These are phyloP conservation scores for Wallacemonas rigidus DNA, from an alignment of 208 protist species.

Conservation along the genomic window DNA sequence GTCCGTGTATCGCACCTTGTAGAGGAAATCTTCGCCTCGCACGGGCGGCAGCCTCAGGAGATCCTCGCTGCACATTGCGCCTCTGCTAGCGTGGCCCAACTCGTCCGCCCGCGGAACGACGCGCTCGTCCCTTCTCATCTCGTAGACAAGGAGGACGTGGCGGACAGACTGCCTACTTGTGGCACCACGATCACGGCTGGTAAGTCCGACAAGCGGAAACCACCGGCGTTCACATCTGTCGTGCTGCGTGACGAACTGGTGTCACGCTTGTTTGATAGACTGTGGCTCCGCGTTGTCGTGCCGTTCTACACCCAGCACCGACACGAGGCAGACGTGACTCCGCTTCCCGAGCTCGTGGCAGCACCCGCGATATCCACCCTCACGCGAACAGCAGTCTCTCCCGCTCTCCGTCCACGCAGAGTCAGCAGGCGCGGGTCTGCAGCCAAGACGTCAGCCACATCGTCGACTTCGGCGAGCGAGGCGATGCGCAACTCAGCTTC, in stretches of 20 bases:
- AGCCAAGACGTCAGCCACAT: background rate
- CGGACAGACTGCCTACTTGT: no score
- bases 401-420: background rate
- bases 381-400: background rate
- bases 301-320: slow-evolving; percentile 28
- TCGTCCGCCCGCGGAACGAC: no score
- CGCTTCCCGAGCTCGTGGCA: background rate
- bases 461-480: slow-evolving; percentile 7
- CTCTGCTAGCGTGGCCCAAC: background rate
- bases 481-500: background rate
- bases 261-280: slow-evolving; percentile 30
- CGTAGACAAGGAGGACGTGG: no score
- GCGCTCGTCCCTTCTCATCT: no score
- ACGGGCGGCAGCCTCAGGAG: slow-evolving; percentile 21
- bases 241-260: slow-evolving; percentile 15
- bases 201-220: no score
- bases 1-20: background rate
- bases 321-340: background rate
- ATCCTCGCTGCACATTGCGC: slow-evolving; percentile 20
- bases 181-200: no score
- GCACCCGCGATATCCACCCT: background rate
- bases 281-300: slow-evolving; percentile 51
- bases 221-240: background rate
- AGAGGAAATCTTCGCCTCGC: slow-evolving; percentile 25
- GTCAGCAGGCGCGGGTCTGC: slow-evolving; percentile 1